Evolutionary conservation across 352 stramenopile species (phyloP).

Genomic region (Globisporangium sylvaticum): DNA sequence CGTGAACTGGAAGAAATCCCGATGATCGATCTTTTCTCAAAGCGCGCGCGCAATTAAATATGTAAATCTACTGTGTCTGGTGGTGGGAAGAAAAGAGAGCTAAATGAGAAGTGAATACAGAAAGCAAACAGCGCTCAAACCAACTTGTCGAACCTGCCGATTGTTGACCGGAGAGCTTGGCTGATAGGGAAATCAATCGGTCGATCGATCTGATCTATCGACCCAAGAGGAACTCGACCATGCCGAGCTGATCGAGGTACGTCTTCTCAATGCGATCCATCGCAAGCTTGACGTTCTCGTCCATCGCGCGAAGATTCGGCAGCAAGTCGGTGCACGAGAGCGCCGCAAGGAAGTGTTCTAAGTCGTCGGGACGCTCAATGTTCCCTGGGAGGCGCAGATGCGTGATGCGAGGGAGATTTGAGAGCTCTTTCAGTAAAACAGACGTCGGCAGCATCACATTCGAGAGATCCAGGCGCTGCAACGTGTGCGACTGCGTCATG

Average conservation of each 20-base stretch:
- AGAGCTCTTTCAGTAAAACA: slow-evolving; percentile 57
- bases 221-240: slow-evolving; percentile 57
- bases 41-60: slow-evolving; percentile 47
- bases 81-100: background rate
- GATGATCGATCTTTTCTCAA: slow-evolving; percentile 84
- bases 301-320: slow-evolving; percentile 45
- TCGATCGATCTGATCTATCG: slow-evolving; percentile 10
- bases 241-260: slow-evolving; percentile 66
- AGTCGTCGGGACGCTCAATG: slow-evolving; percentile 65
- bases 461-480: slow-evolving; percentile 68
- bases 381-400: slow-evolving; percentile 58
- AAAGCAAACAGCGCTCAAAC: background rate
- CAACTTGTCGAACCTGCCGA: too few relatives aligned
- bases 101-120: background rate
- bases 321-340: slow-evolving; percentile 52
- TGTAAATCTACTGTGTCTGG: slow-evolving; percentile 3
- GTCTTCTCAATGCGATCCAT: slow-evolving; percentile 69
- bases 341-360: slow-evolving; percentile 71
- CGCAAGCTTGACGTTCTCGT: slow-evolving; percentile 50
- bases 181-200: background rate
- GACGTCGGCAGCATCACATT: slow-evolving; percentile 47
- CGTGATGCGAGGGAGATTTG: slow-evolving; percentile 44
- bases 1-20: slow-evolving; percentile 87
- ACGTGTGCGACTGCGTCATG: slow-evolving; percentile 41
- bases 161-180: background rate